phyloP scores from a whole-genome alignment of 2,329 filamentous ascomycete genomes.

The Colletotrichum costaricense region DNA sequence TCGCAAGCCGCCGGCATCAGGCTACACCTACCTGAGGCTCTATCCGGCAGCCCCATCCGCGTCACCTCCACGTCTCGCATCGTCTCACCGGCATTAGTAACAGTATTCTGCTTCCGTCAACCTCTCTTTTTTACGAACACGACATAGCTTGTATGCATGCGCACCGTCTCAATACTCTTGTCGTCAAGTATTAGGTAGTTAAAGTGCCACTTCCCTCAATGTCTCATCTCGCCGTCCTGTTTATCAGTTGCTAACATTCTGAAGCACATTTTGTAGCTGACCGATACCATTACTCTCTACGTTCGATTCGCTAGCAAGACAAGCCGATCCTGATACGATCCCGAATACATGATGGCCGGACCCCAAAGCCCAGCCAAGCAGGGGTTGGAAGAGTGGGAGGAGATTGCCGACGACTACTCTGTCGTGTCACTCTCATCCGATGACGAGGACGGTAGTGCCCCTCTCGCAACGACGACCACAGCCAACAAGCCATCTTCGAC shows the following conservation, averaged over 20 bases:
- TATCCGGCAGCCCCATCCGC: neutral
- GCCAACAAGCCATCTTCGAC: neutral
- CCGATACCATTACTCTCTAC: neutral
- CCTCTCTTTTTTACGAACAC: neutral
- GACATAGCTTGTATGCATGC: neutral
- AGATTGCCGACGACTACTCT: slow-evolving; percentile 40
- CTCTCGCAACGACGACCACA: neutral
- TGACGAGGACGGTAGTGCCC: slow-evolving; percentile 1
- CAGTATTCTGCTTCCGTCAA: neutral
- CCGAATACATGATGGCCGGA: neutral
- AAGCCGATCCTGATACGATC: no score
- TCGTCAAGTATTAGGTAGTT: neutral
- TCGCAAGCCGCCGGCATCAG: neutral
- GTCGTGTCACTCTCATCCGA: slow-evolving; percentile 41
- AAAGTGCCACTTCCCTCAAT: neutral
- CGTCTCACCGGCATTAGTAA: neutral
- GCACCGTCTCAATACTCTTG: neutral
- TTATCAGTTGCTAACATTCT: neutral
- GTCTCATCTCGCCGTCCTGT: neutral
- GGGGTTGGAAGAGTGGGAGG: slow-evolving; percentile 41
- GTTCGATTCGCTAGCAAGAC: neutral
- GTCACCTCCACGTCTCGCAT: neutral
- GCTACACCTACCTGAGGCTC: neutral
- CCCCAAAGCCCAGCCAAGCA: neutral
- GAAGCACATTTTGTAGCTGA: neutral